These are phyloP conservation scores for Rhamnella rubrinervis DNA, from an alignment of 331 rosid genomes.

Conservation along the genomic window DNA sequence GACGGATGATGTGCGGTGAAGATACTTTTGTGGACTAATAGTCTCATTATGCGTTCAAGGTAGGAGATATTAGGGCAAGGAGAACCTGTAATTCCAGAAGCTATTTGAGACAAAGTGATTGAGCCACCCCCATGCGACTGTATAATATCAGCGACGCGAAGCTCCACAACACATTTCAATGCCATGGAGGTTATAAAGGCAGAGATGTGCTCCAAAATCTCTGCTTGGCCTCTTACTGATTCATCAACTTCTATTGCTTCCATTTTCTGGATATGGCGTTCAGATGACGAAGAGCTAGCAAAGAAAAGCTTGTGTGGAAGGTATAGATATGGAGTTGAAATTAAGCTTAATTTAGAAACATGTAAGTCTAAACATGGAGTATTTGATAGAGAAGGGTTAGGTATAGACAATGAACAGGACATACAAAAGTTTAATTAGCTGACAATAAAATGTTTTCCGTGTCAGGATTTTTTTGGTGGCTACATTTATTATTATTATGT, in stretches of 20 bases:
- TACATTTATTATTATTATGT: too few species aligned
- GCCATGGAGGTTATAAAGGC: conserved; percentile 10
- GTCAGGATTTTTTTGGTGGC: too few species aligned
- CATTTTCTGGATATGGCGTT: too few species aligned
- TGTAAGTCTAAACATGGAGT: too few species aligned
- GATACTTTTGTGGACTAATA: background rate
- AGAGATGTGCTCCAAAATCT: conserved; percentile 4
- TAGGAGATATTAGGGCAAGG: background rate
- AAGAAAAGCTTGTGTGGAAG: too few species aligned
- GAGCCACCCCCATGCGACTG: background rate
- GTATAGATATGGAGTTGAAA: too few species aligned
- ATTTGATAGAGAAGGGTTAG: too few species aligned
- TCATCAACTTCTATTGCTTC: background rate
- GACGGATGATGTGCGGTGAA: conserved; percentile 16
- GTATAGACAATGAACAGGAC: too few species aligned
- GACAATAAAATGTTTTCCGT: too few species aligned
- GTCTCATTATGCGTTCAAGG: background rate
- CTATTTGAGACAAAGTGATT: conserved; percentile 1
- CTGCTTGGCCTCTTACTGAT: background rate
- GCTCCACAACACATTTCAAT: conserved; percentile 14
- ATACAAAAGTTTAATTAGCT: too few species aligned
- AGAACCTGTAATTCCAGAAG: background rate
- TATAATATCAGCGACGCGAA: conserved; percentile 14
- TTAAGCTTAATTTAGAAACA: too few species aligned
- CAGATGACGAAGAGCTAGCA: too few species aligned